Evolutionary conservation across 768 basidiomycete species (phyloP), one percentile per base, ranked within the genome.

Genomic region (Tylopilus vinaceipallidus): DNA sequence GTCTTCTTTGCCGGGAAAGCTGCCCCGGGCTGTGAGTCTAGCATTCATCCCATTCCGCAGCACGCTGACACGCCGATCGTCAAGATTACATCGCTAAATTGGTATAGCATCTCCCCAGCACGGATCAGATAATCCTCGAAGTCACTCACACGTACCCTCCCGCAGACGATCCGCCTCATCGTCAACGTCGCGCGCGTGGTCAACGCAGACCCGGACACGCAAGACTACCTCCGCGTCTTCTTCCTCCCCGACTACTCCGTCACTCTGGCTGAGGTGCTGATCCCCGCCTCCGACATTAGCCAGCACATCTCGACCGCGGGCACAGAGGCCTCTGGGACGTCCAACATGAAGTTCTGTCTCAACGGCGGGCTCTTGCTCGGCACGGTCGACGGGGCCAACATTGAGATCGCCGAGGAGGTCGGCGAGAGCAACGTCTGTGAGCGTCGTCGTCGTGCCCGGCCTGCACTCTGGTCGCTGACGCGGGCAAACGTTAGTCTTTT

Each of bases 1-100:
- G 87, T 92, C n/a, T 89, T 99, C 76, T 98, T 99, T 56, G 95
- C 92, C 27, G 95, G 97, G 55, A 98, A 98, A 68, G 94, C 95
- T 45, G 95, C 95, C 0, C 95, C 95, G 33, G 95, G 84, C 50
- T 92, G 86, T 88, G 64, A 63, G 84, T 73, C 7, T 17, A n/a
- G 23, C 13, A 16, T 17, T 26, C 30, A 23, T 34, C n/a, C 13
- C 12, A 17, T n/a, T 19, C 34, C 17, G 16, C 24, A 44, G 11
- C 17, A 42, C 20, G 10, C 53, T 52, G 47, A 66, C 34, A 16
- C 12, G 12, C 45, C 16, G 11, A 37, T 14, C 33, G 10, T n/a
- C 14, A 39, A 88, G 88, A 95, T 65, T 93, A 89, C 71, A 87
- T 93, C 54, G 95, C 95, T 20, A 98, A 98, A 71, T 75, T 93